These are phyloP conservation scores for Teratosphaeria epicoccoides DNA, from an alignment of 2,329 filamentous ascomycete species.

Conservation along the genomic window DNA sequence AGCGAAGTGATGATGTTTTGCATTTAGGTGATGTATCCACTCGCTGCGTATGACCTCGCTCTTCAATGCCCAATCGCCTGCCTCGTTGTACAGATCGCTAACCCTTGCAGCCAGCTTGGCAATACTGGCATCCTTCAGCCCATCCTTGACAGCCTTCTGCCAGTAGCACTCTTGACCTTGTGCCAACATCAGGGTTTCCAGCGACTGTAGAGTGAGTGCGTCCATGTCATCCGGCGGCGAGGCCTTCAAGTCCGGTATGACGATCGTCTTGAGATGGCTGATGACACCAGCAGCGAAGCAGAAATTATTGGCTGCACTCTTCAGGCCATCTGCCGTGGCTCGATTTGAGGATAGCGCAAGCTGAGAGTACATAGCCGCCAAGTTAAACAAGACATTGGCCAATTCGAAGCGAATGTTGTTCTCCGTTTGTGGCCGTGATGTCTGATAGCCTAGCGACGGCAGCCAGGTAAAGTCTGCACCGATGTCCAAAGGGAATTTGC, in stretches of 20 bases:
- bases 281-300: slow-evolving; percentile 79
- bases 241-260: slow-evolving; percentile 73
- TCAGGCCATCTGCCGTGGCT: slow-evolving; percentile 69
- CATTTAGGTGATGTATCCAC: slow-evolving; percentile 96
- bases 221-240: slow-evolving; percentile 95
- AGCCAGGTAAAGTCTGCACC: slow-evolving; percentile 97
- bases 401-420: slow-evolving; percentile 71
- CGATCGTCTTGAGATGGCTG: slow-evolving; percentile 59
- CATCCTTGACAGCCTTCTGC: slow-evolving; percentile 92
- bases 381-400: slow-evolving; percentile 85
- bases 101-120: slow-evolving; percentile 84
- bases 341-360: slow-evolving; percentile 73
- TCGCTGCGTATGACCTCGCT: slow-evolving; percentile 83
- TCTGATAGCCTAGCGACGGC: slow-evolving; percentile 68
- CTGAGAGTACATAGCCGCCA: slow-evolving; percentile 87
- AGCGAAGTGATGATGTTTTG: slow-evolving; percentile 95
- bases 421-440: slow-evolving; percentile 27
- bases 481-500: slow-evolving; percentile 94
- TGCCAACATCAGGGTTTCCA: slow-evolving; percentile 75
- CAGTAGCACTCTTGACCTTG: slow-evolving; percentile 97
- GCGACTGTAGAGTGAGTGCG: slow-evolving; percentile 67
- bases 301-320: slow-evolving; percentile 81
- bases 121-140: slow-evolving; percentile 83
- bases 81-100: slow-evolving; percentile 77
- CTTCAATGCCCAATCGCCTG: slow-evolving; percentile 75